Evolutionary conservation across 73 alveolate genomes (phyloP).

Genomic region (Tetrahymena borealis): DNA sequence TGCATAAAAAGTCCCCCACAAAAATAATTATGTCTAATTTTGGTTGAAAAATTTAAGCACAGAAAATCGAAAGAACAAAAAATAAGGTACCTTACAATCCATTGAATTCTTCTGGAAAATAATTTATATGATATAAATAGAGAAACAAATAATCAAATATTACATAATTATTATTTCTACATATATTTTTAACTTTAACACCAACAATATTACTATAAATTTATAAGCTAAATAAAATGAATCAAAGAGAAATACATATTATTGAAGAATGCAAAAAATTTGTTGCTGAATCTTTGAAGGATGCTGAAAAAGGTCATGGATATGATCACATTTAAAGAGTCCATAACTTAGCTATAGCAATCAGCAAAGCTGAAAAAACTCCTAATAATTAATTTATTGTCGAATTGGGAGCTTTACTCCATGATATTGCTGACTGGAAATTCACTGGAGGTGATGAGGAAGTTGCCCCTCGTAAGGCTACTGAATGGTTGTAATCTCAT

Average conservation of each 20-base stretch:
- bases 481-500: background rate
- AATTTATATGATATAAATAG: too few relatives aligned
- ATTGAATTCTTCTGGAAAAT: too few relatives aligned
- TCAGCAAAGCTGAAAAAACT: slow-evolving; percentile 19
- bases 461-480: slow-evolving; percentile 29
- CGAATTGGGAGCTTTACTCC: slow-evolving; percentile 39
- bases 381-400: slow-evolving; percentile 1
- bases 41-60: too few relatives aligned
- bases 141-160: too few relatives aligned
- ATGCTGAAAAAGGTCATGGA: slow-evolving; percentile 44
- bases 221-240: background rate
- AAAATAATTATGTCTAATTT: too few relatives aligned
- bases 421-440: slow-evolving; percentile 39
- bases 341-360: slow-evolving; percentile 4
- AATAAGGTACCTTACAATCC: too few relatives aligned
- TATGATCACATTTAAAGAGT: slow-evolving; percentile 36
- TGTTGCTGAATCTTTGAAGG: background rate
- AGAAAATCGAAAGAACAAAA: too few relatives aligned
- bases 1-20: too few relatives aligned
- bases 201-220: too few relatives aligned
- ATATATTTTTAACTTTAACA: too few relatives aligned
- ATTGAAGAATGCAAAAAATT: background rate
- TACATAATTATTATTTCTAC: too few relatives aligned
- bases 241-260: background rate
- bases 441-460: slow-evolving; percentile 34